These are phyloP conservation scores for Ilyonectria sp. DNA, from an alignment of 2,329 filamentous ascomycete genomes.

Conservation along the genomic window DNA sequence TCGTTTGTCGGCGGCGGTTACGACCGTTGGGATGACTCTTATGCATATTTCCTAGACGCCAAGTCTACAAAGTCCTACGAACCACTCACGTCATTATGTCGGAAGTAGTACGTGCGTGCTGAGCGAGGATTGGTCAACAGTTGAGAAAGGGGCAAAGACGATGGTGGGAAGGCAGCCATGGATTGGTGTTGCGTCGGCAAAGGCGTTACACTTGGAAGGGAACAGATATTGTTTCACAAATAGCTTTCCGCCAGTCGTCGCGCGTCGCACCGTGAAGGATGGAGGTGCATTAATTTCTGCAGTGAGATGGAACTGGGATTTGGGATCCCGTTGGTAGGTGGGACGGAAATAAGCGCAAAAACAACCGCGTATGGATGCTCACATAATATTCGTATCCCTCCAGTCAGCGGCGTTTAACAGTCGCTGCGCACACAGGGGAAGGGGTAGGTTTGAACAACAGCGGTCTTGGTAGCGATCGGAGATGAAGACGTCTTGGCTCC, in stretches of 20 bases:
- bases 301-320: background rate
- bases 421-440: too few relatives aligned
- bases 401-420: background rate
- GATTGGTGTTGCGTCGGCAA: background rate
- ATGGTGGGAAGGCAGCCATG: background rate
- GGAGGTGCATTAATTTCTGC: background rate
- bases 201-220: background rate
- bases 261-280: background rate
- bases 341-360: constrained; percentile 2
- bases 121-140: background rate
- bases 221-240: background rate
- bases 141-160: background rate
- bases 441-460: too few relatives aligned
- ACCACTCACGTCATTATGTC: background rate
- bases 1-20: background rate
- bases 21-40: background rate
- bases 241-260: background rate
- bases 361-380: background rate
- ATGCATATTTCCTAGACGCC: background rate
- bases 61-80: background rate
- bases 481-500: background rate
- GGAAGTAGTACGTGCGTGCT: background rate
- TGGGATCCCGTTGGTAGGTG: background rate
- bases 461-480: too few relatives aligned
- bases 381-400: constrained; percentile 7